A percentile compares a stretch with the other conserved stretches of the same genome.
These are phyloP conservation scores for Trichophyton schoenleinii DNA, from an alignment of 2,329 filamentous ascomycete species.

Conservation along the genomic window DNA sequence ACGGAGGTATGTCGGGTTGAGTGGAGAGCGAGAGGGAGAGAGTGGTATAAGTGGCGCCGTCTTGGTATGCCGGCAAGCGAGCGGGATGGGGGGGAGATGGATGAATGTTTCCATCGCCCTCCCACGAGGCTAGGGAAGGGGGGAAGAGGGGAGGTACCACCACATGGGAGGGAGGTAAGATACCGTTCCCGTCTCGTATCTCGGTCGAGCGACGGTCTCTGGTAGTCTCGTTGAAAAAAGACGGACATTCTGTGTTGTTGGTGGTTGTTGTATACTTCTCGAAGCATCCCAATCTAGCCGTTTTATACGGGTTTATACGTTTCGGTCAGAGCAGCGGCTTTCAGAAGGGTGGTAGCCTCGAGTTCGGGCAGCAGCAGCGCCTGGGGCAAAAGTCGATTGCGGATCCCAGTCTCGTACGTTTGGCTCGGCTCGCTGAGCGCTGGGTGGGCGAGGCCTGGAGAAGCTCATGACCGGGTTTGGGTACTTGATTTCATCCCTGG, in stretches of 20 bases:
- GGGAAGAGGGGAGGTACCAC: background rate
- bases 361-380: background rate
- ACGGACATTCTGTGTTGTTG: background rate
- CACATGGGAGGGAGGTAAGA: background rate
- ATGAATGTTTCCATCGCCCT: background rate
- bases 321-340: background rate
- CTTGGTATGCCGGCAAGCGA: background rate
- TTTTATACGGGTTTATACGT: background rate
- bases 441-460: conserved; percentile 35
- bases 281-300: background rate
- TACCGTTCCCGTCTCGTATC: background rate
- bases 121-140: background rate
- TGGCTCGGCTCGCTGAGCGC: conserved; percentile 14
- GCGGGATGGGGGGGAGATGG: background rate
- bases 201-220: background rate
- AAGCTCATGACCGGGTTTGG: conserved; percentile 37
- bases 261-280: background rate
- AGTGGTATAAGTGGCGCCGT: background rate
- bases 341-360: background rate
- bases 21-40: background rate
- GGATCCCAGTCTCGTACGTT: conserved; percentile 26
- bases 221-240: background rate
- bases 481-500: conserved; percentile 36
- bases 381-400: conserved; percentile 24
- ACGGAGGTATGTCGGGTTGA: background rate